These are phyloP conservation scores for Lasiosphaeria hispida DNA, from an alignment of 495 filamentous ascomycete genomes.

Conservation along the genomic window DNA sequence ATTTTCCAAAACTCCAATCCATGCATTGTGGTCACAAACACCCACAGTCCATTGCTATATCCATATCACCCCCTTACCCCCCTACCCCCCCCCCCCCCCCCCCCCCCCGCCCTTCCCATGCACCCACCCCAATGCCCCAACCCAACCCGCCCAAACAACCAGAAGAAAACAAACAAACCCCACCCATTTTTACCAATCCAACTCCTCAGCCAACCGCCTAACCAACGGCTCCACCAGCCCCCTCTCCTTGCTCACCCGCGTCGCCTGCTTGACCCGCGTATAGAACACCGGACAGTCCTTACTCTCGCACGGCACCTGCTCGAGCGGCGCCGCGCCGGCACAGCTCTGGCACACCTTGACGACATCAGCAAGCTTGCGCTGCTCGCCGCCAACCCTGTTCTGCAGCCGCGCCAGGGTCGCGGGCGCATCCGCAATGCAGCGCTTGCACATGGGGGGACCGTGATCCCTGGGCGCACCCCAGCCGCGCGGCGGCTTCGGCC, in stretches of 20 bases:
- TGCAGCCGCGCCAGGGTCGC: constrained; percentile 61
- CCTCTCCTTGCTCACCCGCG: constrained; percentile 58
- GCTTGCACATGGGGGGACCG: constrained; percentile 52
- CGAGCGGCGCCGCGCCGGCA: constrained; percentile 64
- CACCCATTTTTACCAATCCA: constrained; percentile 37
- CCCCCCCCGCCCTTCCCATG: no score
- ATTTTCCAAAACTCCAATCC: no score
- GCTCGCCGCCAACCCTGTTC: constrained; percentile 56
- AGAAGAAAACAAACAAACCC: background rate
- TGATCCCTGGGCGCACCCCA: background rate
- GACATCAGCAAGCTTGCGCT: constrained; percentile 65
- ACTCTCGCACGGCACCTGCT: constrained; percentile 81
- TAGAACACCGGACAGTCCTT: constrained; percentile 94
- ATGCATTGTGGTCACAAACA: no score
- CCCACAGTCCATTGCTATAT: no score
- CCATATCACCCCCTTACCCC: no score
- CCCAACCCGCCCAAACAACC: no score
- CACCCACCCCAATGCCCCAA: no score
- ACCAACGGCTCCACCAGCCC: constrained; percentile 55
- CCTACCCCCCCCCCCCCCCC: no score
- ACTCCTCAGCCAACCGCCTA: constrained; percentile 48
- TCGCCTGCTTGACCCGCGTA: constrained; percentile 68
- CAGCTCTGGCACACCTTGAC: constrained; percentile 79
- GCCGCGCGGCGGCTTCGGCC: background rate
- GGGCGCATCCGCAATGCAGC: constrained; percentile 57